phyloP scores from a whole-genome alignment of 2,329 filamentous ascomycete species.

The Cadophora sp. region DNA sequence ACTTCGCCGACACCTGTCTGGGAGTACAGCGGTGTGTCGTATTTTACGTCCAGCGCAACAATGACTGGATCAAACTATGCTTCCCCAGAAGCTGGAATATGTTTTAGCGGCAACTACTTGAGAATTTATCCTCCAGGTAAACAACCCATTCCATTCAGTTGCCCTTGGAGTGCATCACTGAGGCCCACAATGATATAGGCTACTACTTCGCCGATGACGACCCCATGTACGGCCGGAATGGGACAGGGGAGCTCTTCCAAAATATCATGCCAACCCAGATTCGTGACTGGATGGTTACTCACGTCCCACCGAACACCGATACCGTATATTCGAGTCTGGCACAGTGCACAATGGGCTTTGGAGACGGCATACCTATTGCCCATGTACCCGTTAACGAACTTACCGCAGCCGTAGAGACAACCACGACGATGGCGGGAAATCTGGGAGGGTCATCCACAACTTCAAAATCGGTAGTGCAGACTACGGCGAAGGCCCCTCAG shows the following conservation, averaged over 20 bases:
- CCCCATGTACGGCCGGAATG: too few species aligned
- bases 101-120: too few species aligned
- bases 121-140: conserved; percentile 21
- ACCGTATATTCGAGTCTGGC: conserved; percentile 16
- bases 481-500: background rate
- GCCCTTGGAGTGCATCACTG: too few species aligned
- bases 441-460: background rate
- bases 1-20: conserved; percentile 31
- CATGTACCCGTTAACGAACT: conserved; percentile 30
- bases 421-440: conserved; percentile 25
- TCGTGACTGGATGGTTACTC: conserved; percentile 23
- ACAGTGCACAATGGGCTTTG: conserved; percentile 22
- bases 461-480: background rate
- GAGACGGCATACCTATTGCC: conserved; percentile 28
- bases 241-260: background rate
- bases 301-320: conserved; percentile 17
- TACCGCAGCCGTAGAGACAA: conserved; percentile 14
- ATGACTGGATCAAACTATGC: background rate
- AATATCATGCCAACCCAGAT: conserved; percentile 21
- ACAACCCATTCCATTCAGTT: background rate
- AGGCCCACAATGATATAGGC: too few species aligned
- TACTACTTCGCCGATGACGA: conserved; percentile 3
- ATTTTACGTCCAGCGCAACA: conserved; percentile 7
- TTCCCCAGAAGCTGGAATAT: too few species aligned
- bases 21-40: conserved; percentile 18